phyloP scores from a whole-genome alignment of 306 rosid species.

The Inga laurina region DNA sequence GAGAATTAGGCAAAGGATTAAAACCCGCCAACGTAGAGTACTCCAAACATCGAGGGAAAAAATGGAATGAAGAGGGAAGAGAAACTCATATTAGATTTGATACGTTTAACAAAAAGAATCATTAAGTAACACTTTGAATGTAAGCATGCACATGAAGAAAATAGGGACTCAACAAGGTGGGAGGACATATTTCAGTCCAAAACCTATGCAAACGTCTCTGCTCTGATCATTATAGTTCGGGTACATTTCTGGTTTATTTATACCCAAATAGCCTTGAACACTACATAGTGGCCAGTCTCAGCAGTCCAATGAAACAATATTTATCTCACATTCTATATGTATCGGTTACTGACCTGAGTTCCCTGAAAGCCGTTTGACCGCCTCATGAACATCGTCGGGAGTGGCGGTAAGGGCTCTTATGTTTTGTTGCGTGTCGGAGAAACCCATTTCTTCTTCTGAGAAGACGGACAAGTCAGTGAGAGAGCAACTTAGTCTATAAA shows the following conservation, averaged over 20 bases:
- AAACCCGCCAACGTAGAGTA: too few species aligned
- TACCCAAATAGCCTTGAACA: conserved; percentile 18
- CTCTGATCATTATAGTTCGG: conserved; percentile 29
- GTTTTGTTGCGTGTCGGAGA: conserved; percentile 64
- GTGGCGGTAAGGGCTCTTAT: conserved; percentile 59
- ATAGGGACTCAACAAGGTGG: not conserved
- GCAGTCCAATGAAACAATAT: not conserved
- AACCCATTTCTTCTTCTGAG: conserved; percentile 72
- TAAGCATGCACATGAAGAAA: too few species aligned
- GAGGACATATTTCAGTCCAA: conserved; percentile 19
- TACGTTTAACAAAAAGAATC: too few species aligned
- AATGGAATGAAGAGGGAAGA: too few species aligned
- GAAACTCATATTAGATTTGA: too few species aligned
- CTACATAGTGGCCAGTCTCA: conserved; percentile 29
- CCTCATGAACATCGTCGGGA: conserved; percentile 64
- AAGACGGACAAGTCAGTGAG: conserved; percentile 9
- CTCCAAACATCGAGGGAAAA: too few species aligned
- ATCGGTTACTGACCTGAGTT: conserved; percentile 45
- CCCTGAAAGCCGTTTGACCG: conserved; percentile 57
- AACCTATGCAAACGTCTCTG: conserved; percentile 25
- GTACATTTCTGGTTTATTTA: conserved; percentile 26
- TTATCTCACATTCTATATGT: not conserved
- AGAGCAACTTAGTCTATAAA: not conserved
- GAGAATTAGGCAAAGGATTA: too few species aligned
- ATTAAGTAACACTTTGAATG: too few species aligned